These are phyloP conservation scores for Pyricularia sp. DNA, from an alignment of 2,329 filamentous ascomycete species.

Conservation along the genomic window DNA sequence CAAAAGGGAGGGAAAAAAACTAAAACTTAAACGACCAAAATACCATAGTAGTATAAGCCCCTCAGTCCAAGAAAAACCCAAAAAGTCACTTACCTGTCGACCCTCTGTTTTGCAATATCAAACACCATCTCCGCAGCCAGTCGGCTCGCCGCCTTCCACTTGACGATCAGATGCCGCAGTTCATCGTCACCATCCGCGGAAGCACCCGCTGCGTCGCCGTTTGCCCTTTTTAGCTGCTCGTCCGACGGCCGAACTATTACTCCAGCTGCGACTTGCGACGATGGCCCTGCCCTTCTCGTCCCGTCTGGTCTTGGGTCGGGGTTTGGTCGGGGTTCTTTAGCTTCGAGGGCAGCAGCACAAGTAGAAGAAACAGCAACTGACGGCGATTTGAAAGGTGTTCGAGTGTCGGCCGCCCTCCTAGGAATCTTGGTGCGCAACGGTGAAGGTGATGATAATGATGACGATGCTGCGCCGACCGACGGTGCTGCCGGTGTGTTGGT, in stretches of 20 bases:
- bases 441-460: no score
- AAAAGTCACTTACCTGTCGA: slow-evolving; percentile 33
- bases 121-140: slow-evolving; percentile 61
- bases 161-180: slow-evolving; percentile 42
- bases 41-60: no score
- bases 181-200: slow-evolving; percentile 35
- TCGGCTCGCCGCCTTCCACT: slow-evolving; percentile 53
- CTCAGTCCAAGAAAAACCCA: neutral
- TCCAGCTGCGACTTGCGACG: neutral
- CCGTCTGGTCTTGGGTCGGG: neutral
- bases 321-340: neutral
- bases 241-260: neutral
- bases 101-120: slow-evolving; percentile 40
- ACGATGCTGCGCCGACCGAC: no score
- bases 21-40: neutral
- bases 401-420: neutral
- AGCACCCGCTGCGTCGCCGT: neutral
- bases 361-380: neutral
- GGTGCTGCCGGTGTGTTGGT: neutral
- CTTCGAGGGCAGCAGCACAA: neutral
- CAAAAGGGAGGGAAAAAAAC: neutral
- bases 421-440: neutral
- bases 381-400: neutral
- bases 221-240: neutral
- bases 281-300: neutral